Base-by-base conservation (phyloP, 2,329 filamentous ascomycete species). In the Chrysosporium keratinophilum region DNA sequence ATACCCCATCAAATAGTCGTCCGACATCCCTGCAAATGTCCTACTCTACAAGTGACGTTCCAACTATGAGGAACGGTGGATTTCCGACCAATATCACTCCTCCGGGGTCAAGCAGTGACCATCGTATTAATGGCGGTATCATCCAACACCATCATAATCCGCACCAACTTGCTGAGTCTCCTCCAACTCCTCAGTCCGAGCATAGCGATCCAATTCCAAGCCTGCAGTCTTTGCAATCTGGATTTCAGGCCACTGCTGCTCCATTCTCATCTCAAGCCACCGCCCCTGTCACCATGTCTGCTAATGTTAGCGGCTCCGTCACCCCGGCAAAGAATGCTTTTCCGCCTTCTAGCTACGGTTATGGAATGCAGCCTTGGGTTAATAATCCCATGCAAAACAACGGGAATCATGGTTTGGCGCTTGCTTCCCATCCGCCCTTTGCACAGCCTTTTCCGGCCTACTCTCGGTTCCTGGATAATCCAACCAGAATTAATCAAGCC, bases 11-110 rank as follows among this genome's bases (percentile, higher is more conserved):
- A 44, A 59, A 63, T 52, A 78, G 59, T 60, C 69, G 72, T 19
- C 72, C 72, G 15, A 62, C 61, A 3, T 67, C 69, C 9, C 55
- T 95, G 55, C 87, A 90, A 70, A 84, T 86, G 43, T 96, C 91
- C 0, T 96, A 87, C 73, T 96, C 93, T 9, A 83, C 88, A 52
- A 93, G 86, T 68, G 90, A 97, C 64, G 78, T 96, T 17, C 87
- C 89, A 3, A 94, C 89, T 6, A 76, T 89, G 64, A 95, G 93
- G 60, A 75, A 79, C 52, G 78, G 79, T 52, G 76, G 72, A 46
- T 69, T 75, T 48, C 72, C 77, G 46, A 64, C 64, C 19, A 63
- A 66, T 3, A 65, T 69, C 31, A 73, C 70, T 11, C 63, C 72
- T 10, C 70, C 73, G 50, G 86, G 87, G 65, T 82, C 75, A 4